Percentiles rank a stretch among this genome's conserved stretches.
Evolutionary conservation across 768 basidiomycete species (phyloP).

Genomic region (Lactifluus subvellereus): DNA sequence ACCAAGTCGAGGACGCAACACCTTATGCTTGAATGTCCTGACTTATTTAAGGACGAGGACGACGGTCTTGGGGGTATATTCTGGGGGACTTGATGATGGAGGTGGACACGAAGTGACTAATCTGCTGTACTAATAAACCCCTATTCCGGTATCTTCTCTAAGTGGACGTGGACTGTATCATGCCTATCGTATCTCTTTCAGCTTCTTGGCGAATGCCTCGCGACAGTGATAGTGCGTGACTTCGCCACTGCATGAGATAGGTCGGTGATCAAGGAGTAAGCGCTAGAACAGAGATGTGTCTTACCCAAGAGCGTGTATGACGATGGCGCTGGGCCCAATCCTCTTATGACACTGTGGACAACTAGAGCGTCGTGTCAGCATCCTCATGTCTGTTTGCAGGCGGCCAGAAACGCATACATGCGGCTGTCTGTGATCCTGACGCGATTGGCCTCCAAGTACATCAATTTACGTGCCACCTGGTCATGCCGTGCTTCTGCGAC

Average conservation of each 20-base stretch:
- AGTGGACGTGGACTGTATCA: neutral
- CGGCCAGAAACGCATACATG: constrained; percentile 49
- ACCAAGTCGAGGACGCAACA: neutral
- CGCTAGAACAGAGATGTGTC: neutral
- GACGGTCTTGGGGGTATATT: neutral
- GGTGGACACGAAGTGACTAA: neutral
- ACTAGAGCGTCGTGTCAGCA: constrained; percentile 3
- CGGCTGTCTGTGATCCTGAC: constrained; percentile 90
- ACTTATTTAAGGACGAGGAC: constrained; percentile 10
- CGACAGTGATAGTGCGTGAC: constrained; percentile 97
- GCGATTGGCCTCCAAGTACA: constrained; percentile 70
- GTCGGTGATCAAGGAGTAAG: neutral
- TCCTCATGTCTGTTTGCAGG: neutral
- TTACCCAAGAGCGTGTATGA: constrained; percentile 23
- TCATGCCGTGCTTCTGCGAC: constrained; percentile 74
- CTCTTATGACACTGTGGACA: constrained; percentile 26
- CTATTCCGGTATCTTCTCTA: neutral
- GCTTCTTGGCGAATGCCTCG: constrained; percentile 63
- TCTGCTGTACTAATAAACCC: constrained; percentile 8
- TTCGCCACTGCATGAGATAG: constrained; percentile 58
- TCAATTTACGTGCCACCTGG: constrained; percentile 63
- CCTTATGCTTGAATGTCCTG: constrained; percentile 1
- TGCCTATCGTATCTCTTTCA: constrained; percentile 37
- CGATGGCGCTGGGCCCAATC: constrained; percentile 25
- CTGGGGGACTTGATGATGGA: neutral